A percentile compares a stretch with the other conserved stretches of the same genome.
Conservation (phyloP, 2,329 filamentous ascomycete species). For the Tolypocladium pustulatum region DNA sequence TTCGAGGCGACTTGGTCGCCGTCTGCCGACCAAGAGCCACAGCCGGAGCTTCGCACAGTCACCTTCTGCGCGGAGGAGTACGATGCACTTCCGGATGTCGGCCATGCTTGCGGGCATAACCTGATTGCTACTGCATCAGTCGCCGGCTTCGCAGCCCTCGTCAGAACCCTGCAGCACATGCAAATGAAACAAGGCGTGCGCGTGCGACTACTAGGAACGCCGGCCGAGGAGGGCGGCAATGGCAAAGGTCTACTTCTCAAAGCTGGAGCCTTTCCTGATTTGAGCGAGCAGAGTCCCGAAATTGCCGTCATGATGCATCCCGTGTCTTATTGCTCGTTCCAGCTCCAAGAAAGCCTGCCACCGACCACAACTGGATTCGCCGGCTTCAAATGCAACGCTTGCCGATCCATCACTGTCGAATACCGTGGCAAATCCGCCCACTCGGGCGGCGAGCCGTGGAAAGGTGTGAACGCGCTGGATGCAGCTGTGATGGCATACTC, state of each 20-base stretch:
- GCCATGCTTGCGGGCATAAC: conserved; percentile 24
- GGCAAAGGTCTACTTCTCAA: conserved; percentile 28
- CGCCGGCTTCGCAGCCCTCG: conserved; percentile 21
- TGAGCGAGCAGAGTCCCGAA: neutral
- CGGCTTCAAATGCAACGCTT: neutral
- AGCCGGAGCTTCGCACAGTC: neutral
- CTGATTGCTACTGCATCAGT: conserved; percentile 18
- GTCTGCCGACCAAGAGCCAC: neutral
- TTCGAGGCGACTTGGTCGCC: conserved; percentile 8
- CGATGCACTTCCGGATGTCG: conserved; percentile 23
- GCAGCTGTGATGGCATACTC: neutral
- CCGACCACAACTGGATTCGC: neutral
- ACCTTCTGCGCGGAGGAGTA: conserved; percentile 3
- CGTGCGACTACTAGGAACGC: conserved; percentile 28
- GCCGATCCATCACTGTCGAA: neutral
- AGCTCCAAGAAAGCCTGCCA: neutral
- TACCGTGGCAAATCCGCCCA: neutral
- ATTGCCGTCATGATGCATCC: neutral
- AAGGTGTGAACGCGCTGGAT: neutral
- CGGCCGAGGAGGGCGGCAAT: conserved; percentile 30
- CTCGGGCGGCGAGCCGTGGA: neutral
- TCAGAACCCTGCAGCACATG: neutral
- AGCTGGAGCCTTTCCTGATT: neutral
- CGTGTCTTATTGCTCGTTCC: neutral
- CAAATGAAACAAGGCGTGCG: neutral